Evolutionary conservation across 176 grass and related monocot genomes (phyloP).

Genomic region (Zea mays): Zm-B73-REFERENCE-NAM-5.0 NC_050103.1:63565501-63566000

Average conservation of each 20-base stretch:
- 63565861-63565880: slow-evolving; percentile 3
- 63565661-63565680: neutral
- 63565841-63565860: slow-evolving; percentile 66
- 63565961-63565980: neutral
- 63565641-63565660: neutral
- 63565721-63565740: slow-evolving; percentile 69
- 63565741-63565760: slow-evolving; percentile 96
- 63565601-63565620: slow-evolving; percentile 33
- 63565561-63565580: slow-evolving; percentile 83
- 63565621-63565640: neutral
- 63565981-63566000: neutral
- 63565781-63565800: slow-evolving; percentile 59
- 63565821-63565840: slow-evolving; percentile 92
- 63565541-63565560: slow-evolving; percentile 87
- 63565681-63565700: neutral
- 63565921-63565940: neutral
- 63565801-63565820: slow-evolving; percentile 89
- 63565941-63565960: neutral
- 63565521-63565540: slow-evolving; percentile 84
- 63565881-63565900: neutral
- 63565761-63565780: slow-evolving; percentile 93
- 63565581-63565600: slow-evolving; percentile 91
- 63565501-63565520: slow-evolving; percentile 52
- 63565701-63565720: slow-evolving; percentile 41
- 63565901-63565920: neutral